Evolutionary conservation across 768 basidiomycete species (phyloP).

Genomic region (Termitomyces sp.): DNA sequence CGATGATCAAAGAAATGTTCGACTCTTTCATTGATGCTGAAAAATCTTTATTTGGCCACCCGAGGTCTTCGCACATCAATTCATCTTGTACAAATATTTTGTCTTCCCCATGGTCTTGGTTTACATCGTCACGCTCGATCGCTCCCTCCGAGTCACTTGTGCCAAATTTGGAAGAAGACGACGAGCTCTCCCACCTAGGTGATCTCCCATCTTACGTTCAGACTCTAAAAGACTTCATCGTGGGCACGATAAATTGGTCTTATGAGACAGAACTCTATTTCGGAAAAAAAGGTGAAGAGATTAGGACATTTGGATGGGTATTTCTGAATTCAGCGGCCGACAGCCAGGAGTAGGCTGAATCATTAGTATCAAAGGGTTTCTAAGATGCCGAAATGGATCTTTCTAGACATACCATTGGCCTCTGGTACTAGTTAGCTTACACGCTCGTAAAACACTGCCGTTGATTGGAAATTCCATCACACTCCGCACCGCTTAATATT

Average conservation of each 20-base stretch:
- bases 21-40: constrained; percentile 28
- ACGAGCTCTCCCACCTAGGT: constrained; percentile 7
- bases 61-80: constrained; percentile 13
- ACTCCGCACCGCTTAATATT: neutral
- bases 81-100: constrained; percentile 14
- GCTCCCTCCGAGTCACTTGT: constrained; percentile 3
- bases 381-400: no score
- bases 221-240: constrained; percentile 51
- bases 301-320: constrained; percentile 59
- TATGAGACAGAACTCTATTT: constrained; percentile 63
- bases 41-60: constrained; percentile 13
- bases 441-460: neutral
- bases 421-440: neutral
- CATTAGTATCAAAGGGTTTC: neutral
- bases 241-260: constrained; percentile 57
- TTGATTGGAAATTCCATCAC: neutral
- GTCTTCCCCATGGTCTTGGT: constrained; percentile 13
- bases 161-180: constrained; percentile 7
- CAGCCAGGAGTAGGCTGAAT: neutral
- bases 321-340: constrained; percentile 30
- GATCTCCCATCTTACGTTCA: constrained; percentile 33
- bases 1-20: constrained; percentile 33
- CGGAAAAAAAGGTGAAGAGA: constrained; percentile 50
- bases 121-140: constrained; percentile 5
- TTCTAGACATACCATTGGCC: neutral